Base-by-base conservation (phyloP, 345 rosid species). In the Aquilaria sinensis region DNA sequence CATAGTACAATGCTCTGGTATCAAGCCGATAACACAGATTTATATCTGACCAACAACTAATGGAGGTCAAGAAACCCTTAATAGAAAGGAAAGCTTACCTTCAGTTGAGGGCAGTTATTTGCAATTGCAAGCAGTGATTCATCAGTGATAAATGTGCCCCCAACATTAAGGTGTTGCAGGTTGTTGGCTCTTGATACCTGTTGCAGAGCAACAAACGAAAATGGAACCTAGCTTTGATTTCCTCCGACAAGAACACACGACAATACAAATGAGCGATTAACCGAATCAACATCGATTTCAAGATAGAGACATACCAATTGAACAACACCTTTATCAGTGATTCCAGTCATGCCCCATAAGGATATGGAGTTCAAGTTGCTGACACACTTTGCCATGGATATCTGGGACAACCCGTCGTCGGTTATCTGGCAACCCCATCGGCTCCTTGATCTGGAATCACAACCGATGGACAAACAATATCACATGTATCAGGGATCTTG, bases 371-470 rank as follows among this genome's bases (percentile, higher is more conserved):
- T 90, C 10, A 94, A 76, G 68, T 86, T 90, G 50, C 80, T 34
- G 3, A 80, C 74, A 77, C 97, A 94, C 72, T 85, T 86, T 3
- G 93, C 84, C 31, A 74, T 47, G 16, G 96, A 85, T 67, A 88
- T 81, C 57, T 77, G 75, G 76, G 70, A 71, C 15, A 90, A 80
- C 61, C 99, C 97, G 62, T 80, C 74, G 53, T 94, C 96, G 2
- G 92, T 90, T 70, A 86, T 72, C 72, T 94, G 96, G 72, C 95
- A 90, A 72, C 87, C 97, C 99, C 99, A 94, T 11, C 95, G 74
- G 60, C 90, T 88, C 71, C 90, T 78, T 11, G 96, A 86, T 70
- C 96, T 94, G 81, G 41, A 70, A 72, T 67, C 31, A 68, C 43
- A 37, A 37, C 5, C 43, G 8, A 37, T 37, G 5, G 0, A 37